Base-by-base conservation (phyloP, 805 yeast species). In the Candida coleopterorum region DNA sequence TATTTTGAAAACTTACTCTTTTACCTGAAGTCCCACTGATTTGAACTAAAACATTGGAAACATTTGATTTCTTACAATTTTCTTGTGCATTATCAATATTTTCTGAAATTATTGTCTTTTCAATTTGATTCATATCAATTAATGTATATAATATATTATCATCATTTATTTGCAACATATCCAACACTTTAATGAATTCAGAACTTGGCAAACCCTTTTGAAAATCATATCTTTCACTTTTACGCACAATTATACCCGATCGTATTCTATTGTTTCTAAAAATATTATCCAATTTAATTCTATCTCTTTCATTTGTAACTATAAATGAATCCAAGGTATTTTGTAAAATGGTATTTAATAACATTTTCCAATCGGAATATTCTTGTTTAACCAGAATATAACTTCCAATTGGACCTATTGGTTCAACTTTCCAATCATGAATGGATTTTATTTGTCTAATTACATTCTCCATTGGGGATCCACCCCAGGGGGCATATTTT, bases 351-450 rank as follows among this genome's bases (percentile, higher is more conserved):
- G 75, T 56, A 47, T 85, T 94, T 6, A 89, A 52, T 4, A 82
- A 56, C 17, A 71, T 72, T 4, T 70, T 59, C 87, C 87, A 89
- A 20, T 62, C 53, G 15, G 67, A 58, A 47, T 58, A 75, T 7
- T 71, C 78, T 1, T 60, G 53, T 48, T 77, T 82, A 10, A 90
- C 62, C 4, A 73, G 64, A 2, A 87, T 64, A 41, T 62, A 60
- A 3, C 67, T 45, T 1, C 96, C 96, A 2, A 90, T 44, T 0
- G 98, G 98, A 0, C 97, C 97, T 12, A 81, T 56, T 0, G 95
- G 95, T 24, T 50, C 50, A 6, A 10, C 31, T 2, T 55, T 48
- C 68, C 70, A 67, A 6, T 41, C 36, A 2, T 26, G 32, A 15
- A 45, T 40, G 2, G 53, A 46, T 18, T 58, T 44, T 6, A 81